Conservation (phyloP, 257 asterid species). For the Salvia splendens region DNA sequence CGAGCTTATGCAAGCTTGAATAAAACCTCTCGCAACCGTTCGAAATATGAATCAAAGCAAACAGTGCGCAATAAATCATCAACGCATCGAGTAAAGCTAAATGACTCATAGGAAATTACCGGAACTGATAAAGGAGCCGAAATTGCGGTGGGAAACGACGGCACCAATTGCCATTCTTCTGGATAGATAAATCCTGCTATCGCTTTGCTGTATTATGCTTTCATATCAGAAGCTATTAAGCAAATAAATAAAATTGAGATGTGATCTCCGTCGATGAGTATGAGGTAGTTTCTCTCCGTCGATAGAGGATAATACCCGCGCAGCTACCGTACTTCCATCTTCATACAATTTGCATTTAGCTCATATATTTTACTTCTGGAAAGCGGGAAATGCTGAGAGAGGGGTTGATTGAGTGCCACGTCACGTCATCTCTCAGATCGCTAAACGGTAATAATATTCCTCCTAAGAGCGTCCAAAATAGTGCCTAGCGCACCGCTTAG, state of each 20-base stretch:
- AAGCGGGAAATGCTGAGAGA: slow-evolving; percentile 32
- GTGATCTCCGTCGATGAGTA: not conserved
- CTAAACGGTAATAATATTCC: slow-evolving; percentile 23
- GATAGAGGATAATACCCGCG: slow-evolving; percentile 34
- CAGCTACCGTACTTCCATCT: slow-evolving; percentile 25
- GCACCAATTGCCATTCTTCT: slow-evolving; percentile 75
- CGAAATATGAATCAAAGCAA: not conserved
- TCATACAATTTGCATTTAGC: slow-evolving; percentile 30
- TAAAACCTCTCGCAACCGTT: slow-evolving; percentile 7
- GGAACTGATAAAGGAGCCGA: slow-evolving; percentile 61
- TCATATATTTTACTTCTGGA: slow-evolving; percentile 20
- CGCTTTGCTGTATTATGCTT: not conserved
- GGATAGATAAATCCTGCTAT: slow-evolving; percentile 35
- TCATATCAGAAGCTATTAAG: slow-evolving; percentile 21
- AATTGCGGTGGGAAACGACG: slow-evolving; percentile 70
- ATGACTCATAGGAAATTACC: slow-evolving; percentile 40
- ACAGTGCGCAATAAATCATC: slow-evolving; percentile 20
- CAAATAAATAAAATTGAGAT: not conserved
- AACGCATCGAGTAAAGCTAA: not conserved
- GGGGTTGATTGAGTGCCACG: slow-evolving; percentile 42
- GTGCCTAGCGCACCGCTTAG: no score
- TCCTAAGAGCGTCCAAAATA: no score
- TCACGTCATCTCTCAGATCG: slow-evolving; percentile 17
- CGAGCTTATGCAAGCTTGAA: not conserved
- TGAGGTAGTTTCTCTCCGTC: slow-evolving; percentile 16